Evolutionary conservation across 352 stramenopile genomes (phyloP), one percentile per base, ranked within the genome.

Genomic region (Halophytophthora batemanensis): DNA sequence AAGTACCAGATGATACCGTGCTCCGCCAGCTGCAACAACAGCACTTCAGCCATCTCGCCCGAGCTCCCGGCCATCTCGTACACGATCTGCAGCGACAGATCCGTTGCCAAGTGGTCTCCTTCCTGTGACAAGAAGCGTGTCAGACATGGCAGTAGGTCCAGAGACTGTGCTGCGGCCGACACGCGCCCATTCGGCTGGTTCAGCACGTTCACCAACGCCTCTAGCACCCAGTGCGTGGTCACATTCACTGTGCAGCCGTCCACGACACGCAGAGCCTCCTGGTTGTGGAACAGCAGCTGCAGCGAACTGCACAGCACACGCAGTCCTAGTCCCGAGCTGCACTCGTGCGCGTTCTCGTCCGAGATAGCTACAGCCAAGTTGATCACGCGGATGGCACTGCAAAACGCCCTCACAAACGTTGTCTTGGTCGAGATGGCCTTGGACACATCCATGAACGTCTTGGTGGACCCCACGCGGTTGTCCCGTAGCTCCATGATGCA

Each of bases 1-100:
- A 94, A 71, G 50, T 93, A 93, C 84, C 84, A 94, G 23, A 94
- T 38, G 18, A 94, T 62, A 22, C 84, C 84, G 46, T 92, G 79
- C 53, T 94, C 78, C 2, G 84, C 84, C 18, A 94, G 62, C 54
- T 90, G 80, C 19, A 93, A 60, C 31, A 93, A 51, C 6, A 94
- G 50, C 19, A 93, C 74, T 62, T 94, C 81, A 6, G 84, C 82
- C 76, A 93, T 90, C 61, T 90, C 77, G 7, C 79, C 80, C 2
- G 71, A 77, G 53, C 80, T 90, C 25, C 73, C 69, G 7, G 82
- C 79, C 84, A 94, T 94, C 51, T 88, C 77, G 42, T 82, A 81
- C 25, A 94, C 71, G 29, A 93, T 85, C 60, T 91, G 79, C 4
- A 94, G 71, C 14, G 84, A 87, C 44, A 92, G 61, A 29, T 87